Base-by-base conservation (phyloP, 2,329 filamentous ascomycete genomes). In the Torrubiella hemipterigena region DNA sequence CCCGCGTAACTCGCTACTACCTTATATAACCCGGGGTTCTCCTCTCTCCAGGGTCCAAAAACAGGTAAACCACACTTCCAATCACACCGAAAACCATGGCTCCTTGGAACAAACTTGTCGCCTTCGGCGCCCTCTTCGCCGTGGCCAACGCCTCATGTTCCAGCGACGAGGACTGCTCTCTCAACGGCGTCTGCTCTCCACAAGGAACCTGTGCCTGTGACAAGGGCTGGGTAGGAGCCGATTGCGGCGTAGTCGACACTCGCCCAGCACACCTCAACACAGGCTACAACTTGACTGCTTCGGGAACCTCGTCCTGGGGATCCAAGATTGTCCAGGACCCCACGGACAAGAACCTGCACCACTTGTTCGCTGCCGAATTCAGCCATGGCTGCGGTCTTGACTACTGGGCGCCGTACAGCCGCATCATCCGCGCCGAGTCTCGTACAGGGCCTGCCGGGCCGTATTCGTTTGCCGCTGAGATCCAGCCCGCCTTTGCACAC, bases 371-470 rank as follows among this genome's bases (percentile, higher is more conserved):
- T 2, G 56, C 61, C 0, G 59, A 67, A 29, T 64, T 67, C 34
- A 47, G 52, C 0, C 49, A 57, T 30, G 59, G 58, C 6, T 68
- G 63, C 31, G 62, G 62, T 0, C 48, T 68, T 2, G 45, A 45
- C 6, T 61, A 57, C n/a, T 68, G 65, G 63, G 49, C 55, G 9
- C 63, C 61, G 0, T 61, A 57, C 30, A 61, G 56, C 13, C 58
- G 54, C 13, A 49, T 66, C 13, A 56, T 61, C 17, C 48, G 63
- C 12, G 63, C 63, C 2, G 63, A 65, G 37, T 65, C 61, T 0
- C 42, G 44, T 3, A 52, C 41, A 0, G 63, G 62, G 0, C 61
- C 63, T 0, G 46, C 50, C 9, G 64, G 64, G 0, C 63, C 63
- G 0, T 67, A 66, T 27, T 29, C 37, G 5, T 67, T 54, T 32